A percentile compares a stretch with the other conserved stretches of the same genome.
Evolutionary conservation across 1,284 basidiomycete genomes (phyloP).

Genomic region (Meripilus lineatus): DNA sequence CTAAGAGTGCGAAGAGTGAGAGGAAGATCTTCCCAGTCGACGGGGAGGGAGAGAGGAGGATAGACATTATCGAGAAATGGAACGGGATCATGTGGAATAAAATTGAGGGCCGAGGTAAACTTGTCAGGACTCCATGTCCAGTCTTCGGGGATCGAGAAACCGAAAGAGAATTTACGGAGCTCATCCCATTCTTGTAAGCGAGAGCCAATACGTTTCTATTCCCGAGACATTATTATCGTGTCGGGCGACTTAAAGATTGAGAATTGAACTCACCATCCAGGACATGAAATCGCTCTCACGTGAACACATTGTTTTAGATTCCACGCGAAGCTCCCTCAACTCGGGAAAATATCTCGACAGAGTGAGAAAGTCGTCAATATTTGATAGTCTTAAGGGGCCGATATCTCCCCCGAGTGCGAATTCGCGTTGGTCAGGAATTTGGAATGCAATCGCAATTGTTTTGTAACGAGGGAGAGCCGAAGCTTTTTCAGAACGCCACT

Average conservation of each 20-base stretch:
- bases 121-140: no score
- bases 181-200: slow-evolving; percentile 4
- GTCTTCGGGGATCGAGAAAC: neutral
- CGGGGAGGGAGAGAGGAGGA: no score
- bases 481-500: slow-evolving; percentile 1
- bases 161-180: slow-evolving; percentile 10
- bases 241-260: neutral
- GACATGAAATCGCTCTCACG: slow-evolving; percentile 2
- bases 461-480: slow-evolving; percentile 7
- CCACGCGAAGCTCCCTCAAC: neutral
- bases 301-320: neutral
- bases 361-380: neutral
- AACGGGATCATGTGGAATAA: no score
- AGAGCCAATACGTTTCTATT: neutral
- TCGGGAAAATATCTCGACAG: neutral
- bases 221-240: no score
- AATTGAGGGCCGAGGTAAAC: no score
- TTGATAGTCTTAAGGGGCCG: neutral
- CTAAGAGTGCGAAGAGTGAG: no score
- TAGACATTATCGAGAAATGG: neutral
- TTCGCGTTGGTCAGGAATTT: neutral
- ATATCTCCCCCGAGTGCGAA: no score
- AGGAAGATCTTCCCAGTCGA: no score
- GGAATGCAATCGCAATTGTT: slow-evolving; percentile 10
- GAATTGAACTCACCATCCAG: slow-evolving; percentile 5